Percentiles rank a stretch among this genome's conserved stretches.
Conservation (phyloP, 176 grass and related monocot species). For the Cenchrus americanus region DNA sequence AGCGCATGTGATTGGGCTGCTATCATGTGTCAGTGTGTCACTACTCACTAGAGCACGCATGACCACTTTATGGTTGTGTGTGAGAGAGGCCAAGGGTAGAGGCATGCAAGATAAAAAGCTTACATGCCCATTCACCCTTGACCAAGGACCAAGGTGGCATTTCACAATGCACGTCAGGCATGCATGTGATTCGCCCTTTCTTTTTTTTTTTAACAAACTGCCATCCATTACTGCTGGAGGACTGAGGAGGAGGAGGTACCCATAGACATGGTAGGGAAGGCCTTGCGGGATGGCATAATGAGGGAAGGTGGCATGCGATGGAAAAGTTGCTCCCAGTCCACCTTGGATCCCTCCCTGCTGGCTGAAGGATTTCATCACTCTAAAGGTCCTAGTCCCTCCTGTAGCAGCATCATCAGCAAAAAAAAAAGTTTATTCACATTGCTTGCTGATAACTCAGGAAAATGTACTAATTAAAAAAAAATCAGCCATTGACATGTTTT, state of each 20-base stretch:
- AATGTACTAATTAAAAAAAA: conserved; percentile 35
- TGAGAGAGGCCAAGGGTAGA: conserved; percentile 22
- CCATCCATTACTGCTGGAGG: conserved; percentile 29
- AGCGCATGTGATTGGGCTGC: conserved; percentile 9
- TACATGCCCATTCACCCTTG: conserved; percentile 52
- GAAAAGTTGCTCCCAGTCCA: conserved; percentile 75
- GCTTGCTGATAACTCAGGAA: conserved; percentile 33
- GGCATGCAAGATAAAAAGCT: conserved; percentile 50
- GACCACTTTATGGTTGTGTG: conserved; percentile 30
- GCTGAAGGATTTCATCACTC: conserved; percentile 85
- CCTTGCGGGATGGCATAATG: conserved; percentile 97
- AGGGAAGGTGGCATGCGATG: conserved; percentile 85
- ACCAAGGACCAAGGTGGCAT: conserved; percentile 55
- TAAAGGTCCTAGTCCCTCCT: conserved; percentile 84
- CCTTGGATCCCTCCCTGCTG: conserved; percentile 75
- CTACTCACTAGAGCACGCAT: conserved; percentile 47
- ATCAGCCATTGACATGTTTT: conserved; percentile 18
- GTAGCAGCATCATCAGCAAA: conserved; percentile 31
- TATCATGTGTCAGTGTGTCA: conserved; percentile 44
- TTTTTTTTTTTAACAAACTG: background rate
- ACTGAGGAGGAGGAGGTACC: conserved; percentile 37
- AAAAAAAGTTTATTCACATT: conserved; percentile 27
- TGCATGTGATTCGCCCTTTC: conserved; percentile 56
- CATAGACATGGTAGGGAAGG: conserved; percentile 92
- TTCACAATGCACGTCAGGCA: conserved; percentile 64